Evolutionary conservation across 2,329 filamentous ascomycete species (phyloP), one percentile per base, ranked within the genome.

Genomic region (Emydomyces testavorans): DNA sequence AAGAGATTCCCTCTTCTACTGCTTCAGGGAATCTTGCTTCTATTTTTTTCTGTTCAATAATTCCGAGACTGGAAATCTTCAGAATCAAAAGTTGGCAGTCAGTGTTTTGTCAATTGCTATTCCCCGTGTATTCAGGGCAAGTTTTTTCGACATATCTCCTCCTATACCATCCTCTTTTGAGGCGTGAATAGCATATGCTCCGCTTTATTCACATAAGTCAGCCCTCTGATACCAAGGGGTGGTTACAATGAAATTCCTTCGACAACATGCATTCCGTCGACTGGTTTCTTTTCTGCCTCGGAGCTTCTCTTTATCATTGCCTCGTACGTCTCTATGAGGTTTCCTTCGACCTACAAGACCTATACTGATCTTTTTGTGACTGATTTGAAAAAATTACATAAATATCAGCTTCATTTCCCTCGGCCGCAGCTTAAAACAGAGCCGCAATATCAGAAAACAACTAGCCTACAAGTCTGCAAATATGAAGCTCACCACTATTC

Each of bases 401-500:
- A 13, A 34, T 20, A 26, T 32, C 39, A n/a, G 18, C 20, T 39
- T 23, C 15, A 13, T 21, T 13, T 20, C 3, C 18, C 31, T n/a
- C 15, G 6, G 46, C 20, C 15, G 11, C 35, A 39, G 24, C 50
- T 38, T 47, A 46, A 18, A 6, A 20, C 15, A 24, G 21, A 6
- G 4, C 15, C 16, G 13, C 11, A 31, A 15, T 8, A 8, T 23
- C 3, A n/a, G 15, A 3, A 24, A 26, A 18, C n/a, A n/a, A 16
- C 21, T 13, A 13, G 10, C 11, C 16, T 13, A 67, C 49, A 4
- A 6, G 23, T n/a, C 24, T 5, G 15, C 15, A 21, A 20, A 24
- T 46, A 77, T 77, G 74, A 75, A 72, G 65, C 55, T 74, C 59
- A 61, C 67, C 54, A 57, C 65, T 46, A 49, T 72, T 45, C 56